Evolutionary conservation across 306 rosid genomes (phyloP).

Genomic region (Cucumis cinereus): DNA sequence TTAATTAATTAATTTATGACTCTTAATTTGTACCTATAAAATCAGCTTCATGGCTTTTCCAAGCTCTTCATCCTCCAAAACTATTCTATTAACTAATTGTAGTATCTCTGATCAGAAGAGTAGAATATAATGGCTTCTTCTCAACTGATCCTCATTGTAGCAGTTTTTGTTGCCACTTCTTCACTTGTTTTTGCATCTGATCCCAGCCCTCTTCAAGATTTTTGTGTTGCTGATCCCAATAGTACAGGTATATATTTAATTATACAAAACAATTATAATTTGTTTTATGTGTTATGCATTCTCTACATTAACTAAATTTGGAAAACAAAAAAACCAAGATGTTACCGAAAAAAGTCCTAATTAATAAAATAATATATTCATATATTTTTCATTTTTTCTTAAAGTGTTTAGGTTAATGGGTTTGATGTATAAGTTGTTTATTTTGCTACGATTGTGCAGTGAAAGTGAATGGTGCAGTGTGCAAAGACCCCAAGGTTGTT

Average conservation of each 20-base stretch:
- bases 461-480: constrained; percentile 15
- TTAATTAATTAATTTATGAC: no score
- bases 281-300: no score
- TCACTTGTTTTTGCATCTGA: constrained; percentile 11
- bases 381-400: no score
- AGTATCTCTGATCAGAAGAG: not conserved
- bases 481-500: constrained; percentile 20
- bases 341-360: no score
- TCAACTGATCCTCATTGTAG: not conserved
- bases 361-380: no score
- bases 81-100: no score
- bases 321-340: no score
- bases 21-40: not conserved
- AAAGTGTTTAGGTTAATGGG: not conserved
- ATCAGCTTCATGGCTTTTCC: not conserved
- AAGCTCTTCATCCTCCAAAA: not conserved
- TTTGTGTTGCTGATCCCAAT: constrained; percentile 25
- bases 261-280: no score
- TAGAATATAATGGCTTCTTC: constrained; percentile 8
- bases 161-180: not conserved
- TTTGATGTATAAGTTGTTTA: not conserved
- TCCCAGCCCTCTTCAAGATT: constrained; percentile 29
- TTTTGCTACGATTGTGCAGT: constrained; percentile 1
- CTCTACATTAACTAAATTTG: no score
- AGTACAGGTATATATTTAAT: not conserved